Evolutionary conservation across 2,329 filamentous ascomycete genomes (phyloP), one percentile per base, ranked within the genome.

Genomic region (Cytospora paraplurivora): DNA sequence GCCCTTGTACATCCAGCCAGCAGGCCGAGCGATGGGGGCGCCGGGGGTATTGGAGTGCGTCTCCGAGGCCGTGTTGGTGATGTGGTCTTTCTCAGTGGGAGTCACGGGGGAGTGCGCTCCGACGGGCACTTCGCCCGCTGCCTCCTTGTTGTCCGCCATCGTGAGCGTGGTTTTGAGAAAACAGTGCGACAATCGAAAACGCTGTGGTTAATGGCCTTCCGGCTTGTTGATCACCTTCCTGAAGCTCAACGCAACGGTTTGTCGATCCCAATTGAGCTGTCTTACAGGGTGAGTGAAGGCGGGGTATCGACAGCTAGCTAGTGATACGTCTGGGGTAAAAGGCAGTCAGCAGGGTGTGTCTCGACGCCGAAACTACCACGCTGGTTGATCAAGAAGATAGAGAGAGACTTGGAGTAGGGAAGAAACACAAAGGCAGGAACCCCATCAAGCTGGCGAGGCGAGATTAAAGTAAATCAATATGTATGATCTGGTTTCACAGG

Each of bases 1-100:
- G 56, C 81, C 79, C 71, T 83, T 86, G 81, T 93, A 92, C 77
- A 87, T 88, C 89, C 89, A 92, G 67, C 83, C 82, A 4, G 68
- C 50, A 2, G 83, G 83, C 35, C 79, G 81, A 64, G 56, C 10
- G 4, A 70, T 21, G 2, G 58, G 35, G 11, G 44, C 65, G 27
- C 47, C 62, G 52, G 13, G 35, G 17, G 21, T 35, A 33, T 54
- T 34, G 37, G 55, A 33, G 19, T 52, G 41, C 6, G 49, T 41
- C 37, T 52, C 34, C 11, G 56, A 38, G 13, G 58, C 51, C 6
- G 58, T 32, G 13, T 54, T 15, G 35, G 54, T 21, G 4, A 49
- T 6, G 34, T 44, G 32, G 3, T 59, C 59, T 34, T 62, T 44
- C 17, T 59, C 51, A 21, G 51, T 37, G 2, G 54, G 51, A 4